Conservation (phyloP, 805 yeast genomes). For the Tetrapisispora taiwanensis region DNA sequence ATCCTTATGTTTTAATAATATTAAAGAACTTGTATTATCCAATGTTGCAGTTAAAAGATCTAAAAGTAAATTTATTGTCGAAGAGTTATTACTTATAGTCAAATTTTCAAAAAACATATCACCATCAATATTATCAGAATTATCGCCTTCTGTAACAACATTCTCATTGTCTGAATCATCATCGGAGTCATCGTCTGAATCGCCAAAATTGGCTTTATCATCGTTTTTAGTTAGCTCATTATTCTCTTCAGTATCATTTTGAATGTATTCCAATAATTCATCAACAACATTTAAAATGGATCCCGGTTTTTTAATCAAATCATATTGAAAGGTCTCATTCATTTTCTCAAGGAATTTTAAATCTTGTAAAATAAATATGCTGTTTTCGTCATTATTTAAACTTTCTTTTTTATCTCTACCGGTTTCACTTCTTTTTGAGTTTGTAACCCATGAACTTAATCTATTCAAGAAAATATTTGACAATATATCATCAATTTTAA, state of each 20-base stretch:
- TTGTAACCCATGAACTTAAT: conserved; percentile 51
- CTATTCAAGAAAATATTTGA: conserved; percentile 40
- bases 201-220: conserved; percentile 18
- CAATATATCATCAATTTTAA: conserved; percentile 38
- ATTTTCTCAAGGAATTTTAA: conserved; percentile 55
- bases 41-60: conserved; percentile 32
- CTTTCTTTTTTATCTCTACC: not conserved
- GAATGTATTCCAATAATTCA: conserved; percentile 28
- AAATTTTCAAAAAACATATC: not conserved
- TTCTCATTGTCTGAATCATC: conserved; percentile 26
- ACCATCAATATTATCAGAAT: not conserved
- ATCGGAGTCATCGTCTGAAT: conserved; percentile 20
- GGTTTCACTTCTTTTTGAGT: not conserved
- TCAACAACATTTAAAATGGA: conserved; percentile 45
- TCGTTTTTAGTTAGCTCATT: conserved; percentile 3
- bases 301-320: conserved; percentile 34
- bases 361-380: conserved; percentile 48
- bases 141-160: not conserved
- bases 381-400: conserved; percentile 30
- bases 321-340: conserved; percentile 47
- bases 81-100: not conserved
- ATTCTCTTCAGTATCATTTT: not conserved
- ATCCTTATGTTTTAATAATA: conserved; percentile 12
- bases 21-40: conserved; percentile 19
- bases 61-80: conserved; percentile 26